A percentile compares a stretch with the other conserved stretches of the same genome.
phyloP scores from a whole-genome alignment of 768 basidiomycete genomes.

The Flagelloscypha sp. region DNA sequence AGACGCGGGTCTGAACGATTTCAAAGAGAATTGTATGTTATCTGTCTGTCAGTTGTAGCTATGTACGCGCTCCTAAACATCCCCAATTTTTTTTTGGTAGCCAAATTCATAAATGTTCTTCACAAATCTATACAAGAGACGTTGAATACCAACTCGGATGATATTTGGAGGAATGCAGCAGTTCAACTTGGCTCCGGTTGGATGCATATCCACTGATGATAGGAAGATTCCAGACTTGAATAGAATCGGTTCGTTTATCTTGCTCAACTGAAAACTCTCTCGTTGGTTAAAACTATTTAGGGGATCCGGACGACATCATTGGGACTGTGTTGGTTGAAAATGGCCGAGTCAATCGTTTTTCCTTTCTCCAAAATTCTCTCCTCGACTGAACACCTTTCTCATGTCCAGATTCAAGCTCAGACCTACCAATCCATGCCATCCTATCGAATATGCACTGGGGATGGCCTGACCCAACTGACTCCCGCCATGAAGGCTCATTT shows the following conservation, averaged over 20 bases:
- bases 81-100: constrained; percentile 24
- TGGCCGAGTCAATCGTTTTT: constrained; percentile 43
- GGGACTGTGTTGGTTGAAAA: constrained; percentile 65
- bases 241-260: too few relatives aligned
- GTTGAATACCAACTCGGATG: constrained; percentile 51
- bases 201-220: constrained; percentile 86
- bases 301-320: constrained; percentile 80
- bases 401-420: constrained; percentile 47
- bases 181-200: constrained; percentile 65
- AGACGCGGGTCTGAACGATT: constrained; percentile 59
- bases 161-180: constrained; percentile 57
- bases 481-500: too few relatives aligned
- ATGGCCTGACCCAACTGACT: constrained; percentile 63
- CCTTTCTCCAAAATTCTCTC: neutral
- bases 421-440: constrained; percentile 83
- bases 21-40: constrained; percentile 59
- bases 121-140: constrained; percentile 52
- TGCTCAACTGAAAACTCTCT: too few relatives aligned
- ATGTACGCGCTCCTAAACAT: neutral
- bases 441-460: constrained; percentile 70
- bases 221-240: too few relatives aligned
- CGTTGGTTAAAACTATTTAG: too few relatives aligned
- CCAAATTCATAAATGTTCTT: constrained; percentile 48
- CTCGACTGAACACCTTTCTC: neutral
- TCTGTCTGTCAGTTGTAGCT: neutral